Percentiles rank a stretch among this genome's conserved stretches.
phyloP scores from a whole-genome alignment of 2,329 filamentous ascomycete species.

The Aspergillus chevalieri region DNA sequence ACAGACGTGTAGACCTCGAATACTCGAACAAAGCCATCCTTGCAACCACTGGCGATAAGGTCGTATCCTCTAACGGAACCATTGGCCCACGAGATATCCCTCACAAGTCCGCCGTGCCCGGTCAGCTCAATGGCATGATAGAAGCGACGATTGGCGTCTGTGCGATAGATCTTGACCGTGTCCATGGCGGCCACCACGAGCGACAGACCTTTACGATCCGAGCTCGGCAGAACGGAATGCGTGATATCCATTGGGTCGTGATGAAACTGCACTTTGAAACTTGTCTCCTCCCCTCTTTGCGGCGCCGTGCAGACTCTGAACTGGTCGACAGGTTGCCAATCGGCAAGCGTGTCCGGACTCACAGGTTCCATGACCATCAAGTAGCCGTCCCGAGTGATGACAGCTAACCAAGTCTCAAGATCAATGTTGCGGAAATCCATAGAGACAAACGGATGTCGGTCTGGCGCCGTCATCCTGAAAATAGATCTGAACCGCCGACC shows the following conservation, averaged over 20 bases:
- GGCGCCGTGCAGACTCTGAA: constrained; percentile 67
- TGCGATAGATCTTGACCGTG: constrained; percentile 75
- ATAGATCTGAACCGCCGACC: constrained; percentile 75
- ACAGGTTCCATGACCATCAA: constrained; percentile 79
- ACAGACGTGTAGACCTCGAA: constrained; percentile 56
- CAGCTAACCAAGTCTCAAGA: constrained; percentile 74
- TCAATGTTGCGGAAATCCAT: constrained; percentile 83
- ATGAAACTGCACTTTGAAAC: constrained; percentile 81
- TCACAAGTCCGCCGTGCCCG: constrained; percentile 68
- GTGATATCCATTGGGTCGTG: constrained; percentile 67
- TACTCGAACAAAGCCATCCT: constrained; percentile 85
- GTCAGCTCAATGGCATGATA: constrained; percentile 74
- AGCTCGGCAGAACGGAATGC: constrained; percentile 73
- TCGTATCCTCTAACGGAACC: constrained; percentile 88
- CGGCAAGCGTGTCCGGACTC: constrained; percentile 70
- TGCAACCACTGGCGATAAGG: constrained; percentile 82
- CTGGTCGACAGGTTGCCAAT: constrained; percentile 70
- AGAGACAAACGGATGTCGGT: constrained; percentile 64
- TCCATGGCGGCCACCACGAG: constrained; percentile 84
- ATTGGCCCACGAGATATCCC: constrained; percentile 87
- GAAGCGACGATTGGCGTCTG: constrained; percentile 67
- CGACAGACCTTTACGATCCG: constrained; percentile 70
- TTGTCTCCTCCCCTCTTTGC: constrained; percentile 73
- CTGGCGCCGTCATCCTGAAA: constrained; percentile 57
- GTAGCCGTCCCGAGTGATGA: constrained; percentile 75